Percentiles rank a stretch among this genome's conserved stretches.
phyloP scores from a whole-genome alignment of 352 stramenopile genomes.

The Globisporangium okanoganense region DNA sequence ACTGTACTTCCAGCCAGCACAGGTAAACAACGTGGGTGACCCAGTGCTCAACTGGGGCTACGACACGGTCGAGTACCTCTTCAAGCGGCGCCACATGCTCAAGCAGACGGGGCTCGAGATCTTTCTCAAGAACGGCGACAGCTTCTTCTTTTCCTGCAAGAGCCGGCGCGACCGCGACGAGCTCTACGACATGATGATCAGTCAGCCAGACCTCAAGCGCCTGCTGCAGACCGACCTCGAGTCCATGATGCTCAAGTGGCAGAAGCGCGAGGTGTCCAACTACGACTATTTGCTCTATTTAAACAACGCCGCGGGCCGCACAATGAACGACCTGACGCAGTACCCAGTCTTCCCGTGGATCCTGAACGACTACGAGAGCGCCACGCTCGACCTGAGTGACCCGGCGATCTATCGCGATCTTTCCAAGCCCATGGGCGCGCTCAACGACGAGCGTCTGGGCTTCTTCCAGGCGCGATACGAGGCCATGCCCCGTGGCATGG shows the following conservation, averaged over 20 bases:
- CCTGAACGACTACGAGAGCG: conserved; percentile 85
- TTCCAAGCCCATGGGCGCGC: conserved; percentile 92
- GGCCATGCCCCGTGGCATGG: conserved; percentile 80
- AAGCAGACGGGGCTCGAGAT: conserved; percentile 88
- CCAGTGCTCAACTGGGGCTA: conserved; percentile 85
- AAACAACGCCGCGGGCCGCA: conserved; percentile 86
- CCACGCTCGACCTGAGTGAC: conserved; percentile 86
- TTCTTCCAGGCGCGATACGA: conserved; percentile 89
- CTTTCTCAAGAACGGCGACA: conserved; percentile 59
- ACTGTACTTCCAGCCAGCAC: conserved; percentile 91
- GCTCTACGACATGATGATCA: conserved; percentile 83
- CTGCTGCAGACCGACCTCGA: conserved; percentile 61
- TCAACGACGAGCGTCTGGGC: conserved; percentile 86
- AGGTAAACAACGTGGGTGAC: conserved; percentile 91
- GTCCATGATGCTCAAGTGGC: conserved; percentile 82
- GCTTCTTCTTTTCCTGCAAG: conserved; percentile 83
- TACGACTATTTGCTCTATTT: conserved; percentile 91
- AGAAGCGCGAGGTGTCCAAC: conserved; percentile 91
- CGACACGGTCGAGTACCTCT: conserved; percentile 63
- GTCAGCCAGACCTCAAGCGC: conserved; percentile 58
- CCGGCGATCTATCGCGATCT: conserved; percentile 91
- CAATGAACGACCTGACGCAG: conserved; percentile 90
- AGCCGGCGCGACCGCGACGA: conserved; percentile 62
- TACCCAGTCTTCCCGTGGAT: conserved; percentile 98
- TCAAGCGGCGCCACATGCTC: conserved; percentile 88